Conservation (phyloP, 768 basidiomycete genomes). For the Suillus alpinus region DNA sequence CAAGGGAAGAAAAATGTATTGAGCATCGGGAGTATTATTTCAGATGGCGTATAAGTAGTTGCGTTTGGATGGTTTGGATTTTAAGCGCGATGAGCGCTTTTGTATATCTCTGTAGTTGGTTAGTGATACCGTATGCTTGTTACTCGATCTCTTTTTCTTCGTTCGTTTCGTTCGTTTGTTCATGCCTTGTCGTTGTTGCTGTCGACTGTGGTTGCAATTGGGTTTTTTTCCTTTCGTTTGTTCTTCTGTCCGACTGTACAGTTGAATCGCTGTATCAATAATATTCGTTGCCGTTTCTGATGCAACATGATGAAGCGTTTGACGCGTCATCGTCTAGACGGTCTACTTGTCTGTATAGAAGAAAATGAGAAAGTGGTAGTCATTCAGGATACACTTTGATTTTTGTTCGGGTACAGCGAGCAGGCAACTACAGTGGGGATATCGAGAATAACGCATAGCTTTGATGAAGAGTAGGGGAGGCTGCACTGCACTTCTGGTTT, state of each 20-base stretch:
- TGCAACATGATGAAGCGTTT: background rate
- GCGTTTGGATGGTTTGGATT: background rate
- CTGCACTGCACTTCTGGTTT: background rate
- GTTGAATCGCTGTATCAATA: background rate
- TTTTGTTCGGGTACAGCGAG: background rate
- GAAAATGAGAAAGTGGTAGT: background rate
- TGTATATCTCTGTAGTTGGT: background rate
- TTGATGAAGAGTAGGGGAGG: background rate
- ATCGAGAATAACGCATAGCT: too few species aligned
- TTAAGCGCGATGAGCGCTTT: background rate
- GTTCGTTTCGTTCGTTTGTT: background rate
- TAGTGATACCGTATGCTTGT: background rate
- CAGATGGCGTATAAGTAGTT: slow-evolving; percentile 34
- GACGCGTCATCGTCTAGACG: background rate
- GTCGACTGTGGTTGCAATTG: background rate
- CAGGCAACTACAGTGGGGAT: too few species aligned
- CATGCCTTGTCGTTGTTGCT: background rate
- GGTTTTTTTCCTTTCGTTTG: background rate
- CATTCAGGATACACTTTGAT: background rate
- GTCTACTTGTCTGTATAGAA: too few species aligned
- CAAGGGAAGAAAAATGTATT: slow-evolving; percentile 59
- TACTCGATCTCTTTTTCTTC: background rate
- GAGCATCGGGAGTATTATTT: slow-evolving; percentile 72
- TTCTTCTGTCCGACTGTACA: background rate
- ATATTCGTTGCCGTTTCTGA: background rate